Conservation (phyloP, 176 grass and related monocot species). For the Oryza brachyantha region DNA sequence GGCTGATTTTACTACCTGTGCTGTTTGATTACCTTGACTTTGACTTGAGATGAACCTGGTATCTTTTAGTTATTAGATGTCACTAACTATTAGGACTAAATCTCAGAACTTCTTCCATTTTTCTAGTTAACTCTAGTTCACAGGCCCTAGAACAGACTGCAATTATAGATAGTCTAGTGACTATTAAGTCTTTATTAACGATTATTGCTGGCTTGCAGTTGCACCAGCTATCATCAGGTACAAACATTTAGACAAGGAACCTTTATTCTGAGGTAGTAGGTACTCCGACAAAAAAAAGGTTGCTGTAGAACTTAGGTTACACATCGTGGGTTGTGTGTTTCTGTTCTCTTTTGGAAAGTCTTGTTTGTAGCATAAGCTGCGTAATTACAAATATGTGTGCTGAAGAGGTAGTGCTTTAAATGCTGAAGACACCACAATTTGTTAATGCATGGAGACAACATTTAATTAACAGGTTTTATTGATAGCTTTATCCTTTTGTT, state of each 20-base stretch:
- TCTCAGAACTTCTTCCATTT: neutral
- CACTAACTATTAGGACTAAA: neutral
- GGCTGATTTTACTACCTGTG: neutral
- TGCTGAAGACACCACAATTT: neutral
- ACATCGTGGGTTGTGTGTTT: neutral
- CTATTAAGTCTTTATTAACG: neutral
- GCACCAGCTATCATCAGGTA: neutral
- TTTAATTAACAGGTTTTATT: neutral
- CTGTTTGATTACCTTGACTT: slow-evolving; percentile 4
- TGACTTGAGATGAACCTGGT: neutral
- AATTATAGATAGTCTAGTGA: neutral
- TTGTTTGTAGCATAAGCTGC: slow-evolving; percentile 17
- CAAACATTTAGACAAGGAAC: neutral
- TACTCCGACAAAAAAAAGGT: neutral
- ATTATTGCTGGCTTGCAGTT: neutral
- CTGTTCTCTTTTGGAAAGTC: slow-evolving; percentile 1
- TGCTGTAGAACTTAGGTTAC: neutral
- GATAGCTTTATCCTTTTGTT: neutral
- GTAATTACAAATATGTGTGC: neutral
- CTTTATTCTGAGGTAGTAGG: neutral
- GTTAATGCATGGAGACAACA: neutral
- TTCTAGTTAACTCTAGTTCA: slow-evolving; percentile 17
- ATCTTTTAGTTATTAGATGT: slow-evolving; percentile 4
- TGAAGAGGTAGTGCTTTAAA: slow-evolving; percentile 7
- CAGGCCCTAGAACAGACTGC: slow-evolving; percentile 1